Evolutionary conservation across 192 early-diverging fungal species (phyloP).

Genomic region (Coemansia sp.): DNA sequence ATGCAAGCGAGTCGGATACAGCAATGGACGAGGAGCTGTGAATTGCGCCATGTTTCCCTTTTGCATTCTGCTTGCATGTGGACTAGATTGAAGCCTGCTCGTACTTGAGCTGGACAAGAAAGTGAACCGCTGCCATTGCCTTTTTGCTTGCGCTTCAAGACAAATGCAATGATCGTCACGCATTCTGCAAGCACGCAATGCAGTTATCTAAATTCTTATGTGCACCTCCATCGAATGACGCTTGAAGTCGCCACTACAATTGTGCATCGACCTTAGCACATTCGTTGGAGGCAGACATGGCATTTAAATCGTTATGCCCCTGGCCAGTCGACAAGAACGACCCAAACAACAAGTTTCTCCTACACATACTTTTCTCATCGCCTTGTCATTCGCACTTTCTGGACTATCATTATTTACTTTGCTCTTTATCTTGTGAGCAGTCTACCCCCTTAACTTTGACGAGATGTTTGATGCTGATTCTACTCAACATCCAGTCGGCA

Average conservation of each 20-base stretch:
- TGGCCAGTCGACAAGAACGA: no score
- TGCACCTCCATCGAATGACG: neutral
- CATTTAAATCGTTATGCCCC: no score
- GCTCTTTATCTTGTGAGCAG: neutral
- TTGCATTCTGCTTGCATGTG: neutral
- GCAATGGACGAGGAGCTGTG: constrained; percentile 6
- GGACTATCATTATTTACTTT: neutral
- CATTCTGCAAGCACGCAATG: neutral
- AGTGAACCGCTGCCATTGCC: no score
- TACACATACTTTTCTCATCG: neutral
- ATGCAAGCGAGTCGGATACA: neutral
- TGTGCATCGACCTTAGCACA: no score
- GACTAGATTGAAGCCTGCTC: neutral
- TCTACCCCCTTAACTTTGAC: neutral
- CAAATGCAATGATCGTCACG: neutral
- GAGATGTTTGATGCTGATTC: neutral
- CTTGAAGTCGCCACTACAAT: no score
- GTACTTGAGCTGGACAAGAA: neutral
- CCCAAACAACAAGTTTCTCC: no score
- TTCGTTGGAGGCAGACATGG: no score
- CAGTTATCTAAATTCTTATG: neutral
- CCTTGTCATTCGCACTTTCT: neutral
- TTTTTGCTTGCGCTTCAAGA: neutral
- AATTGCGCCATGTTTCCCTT: neutral
- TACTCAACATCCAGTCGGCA: constrained; percentile 4